Conservation (phyloP, 495 filamentous ascomycete genomes). For the Podospora conica region DNA sequence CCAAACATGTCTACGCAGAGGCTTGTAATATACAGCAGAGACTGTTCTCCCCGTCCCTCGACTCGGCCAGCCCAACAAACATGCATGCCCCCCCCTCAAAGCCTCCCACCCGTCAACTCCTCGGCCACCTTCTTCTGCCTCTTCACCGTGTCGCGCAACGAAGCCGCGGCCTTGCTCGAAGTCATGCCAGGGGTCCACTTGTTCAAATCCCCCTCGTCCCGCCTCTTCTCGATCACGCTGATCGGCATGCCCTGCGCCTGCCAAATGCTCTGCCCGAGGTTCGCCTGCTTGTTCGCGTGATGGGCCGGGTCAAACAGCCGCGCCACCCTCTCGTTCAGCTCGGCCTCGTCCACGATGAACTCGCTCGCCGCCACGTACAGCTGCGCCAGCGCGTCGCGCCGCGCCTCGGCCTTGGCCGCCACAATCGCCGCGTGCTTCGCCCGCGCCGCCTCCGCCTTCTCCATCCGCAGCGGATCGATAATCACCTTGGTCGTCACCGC, state of each 20-base stretch:
- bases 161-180: no score
- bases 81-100: constrained; percentile 16
- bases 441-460: constrained; percentile 21
- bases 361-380: constrained; percentile 41
- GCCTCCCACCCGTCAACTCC: constrained; percentile 45
- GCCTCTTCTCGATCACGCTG: constrained; percentile 27
- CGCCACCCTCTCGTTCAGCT: constrained; percentile 34
- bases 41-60: no score
- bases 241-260: constrained; percentile 25
- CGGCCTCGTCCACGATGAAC: constrained; percentile 43
- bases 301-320: constrained; percentile 30
- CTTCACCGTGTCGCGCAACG: no score
- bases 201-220: constrained; percentile 12
- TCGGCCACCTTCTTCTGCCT: constrained; percentile 42
- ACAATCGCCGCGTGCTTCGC: constrained; percentile 16
- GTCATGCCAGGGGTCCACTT: constrained; percentile 17
- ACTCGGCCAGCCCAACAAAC: not conserved
- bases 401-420: constrained; percentile 29
- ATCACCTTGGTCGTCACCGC: constrained; percentile 22
- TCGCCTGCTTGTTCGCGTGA: constrained; percentile 8
- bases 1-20: not conserved
- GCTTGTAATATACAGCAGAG: not conserved
- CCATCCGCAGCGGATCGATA: constrained; percentile 33
- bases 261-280: constrained; percentile 42
- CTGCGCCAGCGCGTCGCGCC: constrained; percentile 40